Evolutionary conservation across 169 alveolate genomes (phyloP).

Genomic region (Babesia bigemina): DNA sequence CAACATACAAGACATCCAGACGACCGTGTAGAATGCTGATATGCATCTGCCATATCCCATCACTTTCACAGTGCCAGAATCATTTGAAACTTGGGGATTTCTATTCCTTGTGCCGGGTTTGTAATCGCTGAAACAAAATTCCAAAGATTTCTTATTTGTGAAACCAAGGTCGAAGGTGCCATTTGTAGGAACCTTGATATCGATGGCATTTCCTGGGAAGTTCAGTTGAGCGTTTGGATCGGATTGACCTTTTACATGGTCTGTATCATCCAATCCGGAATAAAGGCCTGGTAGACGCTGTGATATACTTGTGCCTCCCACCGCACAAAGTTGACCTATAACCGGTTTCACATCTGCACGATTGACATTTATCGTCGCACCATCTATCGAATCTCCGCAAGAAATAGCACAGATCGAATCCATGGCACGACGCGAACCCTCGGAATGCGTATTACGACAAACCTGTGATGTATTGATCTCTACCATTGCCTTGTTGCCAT

Average conservation of each 20-base stretch:
- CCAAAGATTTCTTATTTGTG: constrained; percentile 3
- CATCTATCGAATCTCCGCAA: background rate
- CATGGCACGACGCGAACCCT: background rate
- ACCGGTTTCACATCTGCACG: constrained; percentile 3
- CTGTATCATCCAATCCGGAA: background rate
- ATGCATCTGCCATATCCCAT: constrained; percentile 25
- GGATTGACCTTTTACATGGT: background rate
- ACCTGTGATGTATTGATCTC: background rate
- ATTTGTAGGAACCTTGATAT: constrained; percentile 2
- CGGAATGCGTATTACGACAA: background rate
- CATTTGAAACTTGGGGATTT: background rate
- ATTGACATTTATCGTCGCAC: background rate
- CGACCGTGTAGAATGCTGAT: constrained; percentile 22
- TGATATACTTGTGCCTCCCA: background rate
- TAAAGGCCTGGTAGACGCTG: background rate
- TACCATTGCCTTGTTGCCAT: background rate
- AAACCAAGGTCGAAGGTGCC: constrained; percentile 1
- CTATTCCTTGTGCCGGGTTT: background rate
- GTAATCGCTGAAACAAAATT: background rate
- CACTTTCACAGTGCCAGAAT: background rate
- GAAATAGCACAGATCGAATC: constrained; percentile 13
- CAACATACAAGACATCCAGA: constrained; percentile 42
- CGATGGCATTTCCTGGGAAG: background rate
- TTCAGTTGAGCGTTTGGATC: background rate
- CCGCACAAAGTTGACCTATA: background rate